Evolutionary conservation across 75 land plant species (phyloP), one percentile per base, ranked within the genome.

Genomic region (Azolla pinnata): DNA sequence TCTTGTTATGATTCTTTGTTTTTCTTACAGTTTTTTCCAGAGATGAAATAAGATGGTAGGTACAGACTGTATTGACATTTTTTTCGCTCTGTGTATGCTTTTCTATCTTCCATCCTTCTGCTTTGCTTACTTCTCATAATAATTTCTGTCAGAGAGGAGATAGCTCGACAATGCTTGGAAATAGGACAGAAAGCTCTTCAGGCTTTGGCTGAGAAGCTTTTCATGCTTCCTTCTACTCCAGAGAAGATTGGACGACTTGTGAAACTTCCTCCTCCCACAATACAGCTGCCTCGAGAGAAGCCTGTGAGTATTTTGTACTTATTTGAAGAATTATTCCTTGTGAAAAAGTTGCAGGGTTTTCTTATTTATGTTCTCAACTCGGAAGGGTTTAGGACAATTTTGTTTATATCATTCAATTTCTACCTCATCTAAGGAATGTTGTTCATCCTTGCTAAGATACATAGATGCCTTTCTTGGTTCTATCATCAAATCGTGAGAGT

Each of bases 201-300:
- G 65, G 86, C 73, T 1, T 57, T 92, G 47, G 86, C 74, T 20
- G 74, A 88, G 58, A 67, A 51, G 34, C 84, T 92, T 33, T 90
- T 88, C 42, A 75, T 60, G 34, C 63, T 92, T 59, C 89, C 97
- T n/a, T 79, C 97, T 0, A 78, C 73, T 12, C 72, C 83, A 30
- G 89, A 88, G 44, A 66, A 59, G 24, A 84, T 76, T 68, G 97
- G 97, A 1, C 86, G 84, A 31, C 54, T 90, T 44, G 83, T 92
- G 30, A 58, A 62, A 31, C 60, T 92, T 65, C 95, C 97, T 5
- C 59, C 77, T 33, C 86, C 89, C 0, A 68, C 80, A 25, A 80
- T 83, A 0, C 81, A 54, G 48, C 65, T 88, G 31, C 95, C 95
- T 5, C 69, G 95, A 55, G 86, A 82, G 63, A 84, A 92, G 64